Percentiles rank a stretch among this genome's conserved stretches.
These are phyloP conservation scores for Globisporangium splendens DNA, from an alignment of 352 stramenopile species.

Conservation along the genomic window DNA sequence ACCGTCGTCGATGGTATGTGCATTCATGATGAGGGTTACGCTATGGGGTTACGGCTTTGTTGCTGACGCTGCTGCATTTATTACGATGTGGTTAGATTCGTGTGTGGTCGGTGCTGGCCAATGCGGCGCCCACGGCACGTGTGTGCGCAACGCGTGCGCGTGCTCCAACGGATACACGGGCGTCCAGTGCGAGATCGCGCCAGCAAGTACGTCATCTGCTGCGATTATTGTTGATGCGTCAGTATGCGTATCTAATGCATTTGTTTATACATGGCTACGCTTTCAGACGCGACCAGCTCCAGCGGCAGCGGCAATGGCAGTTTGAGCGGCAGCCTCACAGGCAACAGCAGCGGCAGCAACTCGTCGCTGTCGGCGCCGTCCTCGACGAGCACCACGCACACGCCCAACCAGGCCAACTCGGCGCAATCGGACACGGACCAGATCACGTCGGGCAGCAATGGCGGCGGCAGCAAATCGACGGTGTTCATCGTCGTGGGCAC, in stretches of 20 bases:
- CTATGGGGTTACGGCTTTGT: neutral
- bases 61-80: neutral
- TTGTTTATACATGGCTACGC: too few relatives aligned
- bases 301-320: slow-evolving; percentile 3
- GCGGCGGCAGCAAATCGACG: slow-evolving; percentile 36
- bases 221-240: neutral
- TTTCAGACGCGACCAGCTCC: slow-evolving; percentile 2
- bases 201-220: slow-evolving; percentile 20
- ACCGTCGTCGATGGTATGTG: slow-evolving; percentile 41
- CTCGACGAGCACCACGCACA: neutral
- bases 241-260: too few relatives aligned
- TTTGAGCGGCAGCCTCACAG: slow-evolving; percentile 1
- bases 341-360: slow-evolving; percentile 8
- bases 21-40: too few relatives aligned
- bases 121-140: slow-evolving; percentile 44
- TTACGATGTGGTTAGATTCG: slow-evolving; percentile 20
- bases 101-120: slow-evolving; percentile 39
- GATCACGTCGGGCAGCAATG: slow-evolving; percentile 17
- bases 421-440: slow-evolving; percentile 14
- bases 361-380: slow-evolving; percentile 8
- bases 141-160: slow-evolving; percentile 28
- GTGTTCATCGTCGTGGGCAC: slow-evolving; percentile 70
- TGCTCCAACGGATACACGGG: slow-evolving; percentile 41
- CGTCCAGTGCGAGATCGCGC: slow-evolving; percentile 44
- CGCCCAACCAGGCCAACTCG: slow-evolving; percentile 14